These are phyloP conservation scores for Salix exigua DNA, from an alignment of 345 rosid genomes.

Conservation along the genomic window DNA sequence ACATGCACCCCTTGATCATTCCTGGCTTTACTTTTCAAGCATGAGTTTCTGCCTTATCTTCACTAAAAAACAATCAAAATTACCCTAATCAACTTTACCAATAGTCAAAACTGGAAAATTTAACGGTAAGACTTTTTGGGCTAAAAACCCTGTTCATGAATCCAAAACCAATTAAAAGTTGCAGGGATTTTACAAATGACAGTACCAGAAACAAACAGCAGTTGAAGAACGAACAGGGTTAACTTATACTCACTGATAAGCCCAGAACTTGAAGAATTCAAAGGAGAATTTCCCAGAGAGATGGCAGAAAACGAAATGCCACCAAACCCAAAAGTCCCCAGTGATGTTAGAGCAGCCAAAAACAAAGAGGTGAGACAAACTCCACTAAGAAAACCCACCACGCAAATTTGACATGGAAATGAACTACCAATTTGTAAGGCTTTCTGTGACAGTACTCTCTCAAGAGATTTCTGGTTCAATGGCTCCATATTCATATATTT, in stretches of 20 bases:
- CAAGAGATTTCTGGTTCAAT: constrained; percentile 57
- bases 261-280: constrained; percentile 63
- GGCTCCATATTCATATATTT: constrained; percentile 43
- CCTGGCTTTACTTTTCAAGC: constrained; percentile 9
- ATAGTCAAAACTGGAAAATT: not conserved
- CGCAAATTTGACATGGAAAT: constrained; percentile 87
- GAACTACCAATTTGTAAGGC: constrained; percentile 83
- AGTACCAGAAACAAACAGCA: not conserved
- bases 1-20: constrained; percentile 34
- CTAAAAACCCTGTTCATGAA: not conserved
- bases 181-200: not conserved
- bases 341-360: constrained; percentile 75
- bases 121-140: not conserved
- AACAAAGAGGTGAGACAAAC: constrained; percentile 80
- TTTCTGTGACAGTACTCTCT: constrained; percentile 74
- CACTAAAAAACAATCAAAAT: not conserved
- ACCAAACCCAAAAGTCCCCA: constrained; percentile 52
- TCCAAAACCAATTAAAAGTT: not conserved
- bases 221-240: not conserved
- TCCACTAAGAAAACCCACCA: constrained; percentile 82
- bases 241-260: constrained; percentile 44
- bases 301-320: constrained; percentile 49
- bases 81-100: not conserved
- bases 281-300: constrained; percentile 39
- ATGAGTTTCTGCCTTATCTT: constrained; percentile 2